Evolutionary conservation across 73 alveolate species (phyloP).

Genomic region (Paramecium sexaurelia): DNA sequence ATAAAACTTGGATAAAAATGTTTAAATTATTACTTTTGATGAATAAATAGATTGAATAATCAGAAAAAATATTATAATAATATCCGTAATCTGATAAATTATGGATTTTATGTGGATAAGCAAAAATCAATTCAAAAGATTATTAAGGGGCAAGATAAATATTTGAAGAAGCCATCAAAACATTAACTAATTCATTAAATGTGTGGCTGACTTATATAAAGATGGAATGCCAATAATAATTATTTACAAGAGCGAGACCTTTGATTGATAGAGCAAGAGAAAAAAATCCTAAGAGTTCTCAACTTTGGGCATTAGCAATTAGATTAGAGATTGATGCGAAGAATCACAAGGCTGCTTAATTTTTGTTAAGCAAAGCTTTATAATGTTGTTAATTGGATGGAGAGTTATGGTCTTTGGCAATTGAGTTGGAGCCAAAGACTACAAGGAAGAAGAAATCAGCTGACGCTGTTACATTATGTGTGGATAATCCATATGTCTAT

Average conservation of each 20-base stretch:
- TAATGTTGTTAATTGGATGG: background rate
- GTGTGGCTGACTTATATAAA: constrained; percentile 76
- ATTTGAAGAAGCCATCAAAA: constrained; percentile 74
- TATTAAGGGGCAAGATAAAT: constrained; percentile 70
- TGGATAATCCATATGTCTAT: constrained; percentile 72
- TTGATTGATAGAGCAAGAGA: constrained; percentile 81
- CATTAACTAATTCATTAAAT: constrained; percentile 10
- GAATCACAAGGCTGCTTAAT: constrained; percentile 75
- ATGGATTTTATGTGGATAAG: constrained; percentile 72
- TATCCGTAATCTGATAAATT: constrained; percentile 70
- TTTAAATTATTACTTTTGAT: constrained; percentile 67
- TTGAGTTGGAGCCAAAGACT: constrained; percentile 76
- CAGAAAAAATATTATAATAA: constrained; percentile 57
- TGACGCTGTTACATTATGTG: constrained; percentile 75
- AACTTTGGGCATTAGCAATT: constrained; percentile 77
- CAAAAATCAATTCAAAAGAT: constrained; percentile 38
- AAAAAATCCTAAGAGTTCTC: constrained; percentile 71
- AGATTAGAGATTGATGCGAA: constrained; percentile 77
- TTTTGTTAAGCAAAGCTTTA: constrained; percentile 73
- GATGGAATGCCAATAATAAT: constrained; percentile 69
- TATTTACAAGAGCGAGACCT: constrained; percentile 79
- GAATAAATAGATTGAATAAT: constrained; percentile 45
- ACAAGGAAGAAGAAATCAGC: constrained; percentile 75
- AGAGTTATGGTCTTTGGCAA: constrained; percentile 78
- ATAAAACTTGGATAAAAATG: constrained; percentile 67